Conservation (phyloP, 805 yeast species). For the Candida incommunis region DNA sequence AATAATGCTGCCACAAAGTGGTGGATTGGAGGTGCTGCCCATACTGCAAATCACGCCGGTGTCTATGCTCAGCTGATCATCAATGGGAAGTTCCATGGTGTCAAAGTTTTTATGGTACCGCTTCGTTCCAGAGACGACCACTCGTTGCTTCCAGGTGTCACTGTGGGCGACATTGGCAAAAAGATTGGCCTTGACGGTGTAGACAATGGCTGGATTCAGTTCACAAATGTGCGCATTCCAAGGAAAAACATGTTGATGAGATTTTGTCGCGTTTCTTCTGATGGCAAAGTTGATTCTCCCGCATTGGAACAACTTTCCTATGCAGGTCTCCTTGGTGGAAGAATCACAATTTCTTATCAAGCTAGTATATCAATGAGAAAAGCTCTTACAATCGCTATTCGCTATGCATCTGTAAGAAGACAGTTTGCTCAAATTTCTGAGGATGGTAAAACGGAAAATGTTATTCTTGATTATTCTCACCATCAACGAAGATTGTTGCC, state of each 20-base stretch:
- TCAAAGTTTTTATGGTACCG: conserved; percentile 84
- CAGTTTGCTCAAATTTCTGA: conserved; percentile 49
- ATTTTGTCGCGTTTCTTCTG: conserved; percentile 56
- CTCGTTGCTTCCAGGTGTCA: conserved; percentile 61
- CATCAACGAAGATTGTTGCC: conserved; percentile 85
- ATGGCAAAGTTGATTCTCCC: conserved; percentile 61
- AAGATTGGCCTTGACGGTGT: conserved; percentile 95
- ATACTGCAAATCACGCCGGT: conserved; percentile 78
- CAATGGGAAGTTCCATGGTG: conserved; percentile 78
- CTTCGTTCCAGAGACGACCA: conserved; percentile 57
- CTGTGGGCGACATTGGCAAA: conserved; percentile 84
- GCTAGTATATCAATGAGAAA: conserved; percentile 71
- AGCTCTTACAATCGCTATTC: conserved; percentile 67
- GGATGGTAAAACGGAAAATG: conserved; percentile 42
- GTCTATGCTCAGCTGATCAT: conserved; percentile 75
- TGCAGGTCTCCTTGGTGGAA: conserved; percentile 75
- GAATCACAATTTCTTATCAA: conserved; percentile 82
- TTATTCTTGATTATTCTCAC: conserved; percentile 65
- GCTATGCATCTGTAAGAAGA: conserved; percentile 82
- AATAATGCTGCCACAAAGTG: conserved; percentile 88
- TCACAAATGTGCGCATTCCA: conserved; percentile 71
- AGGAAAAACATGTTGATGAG: conserved; percentile 69
- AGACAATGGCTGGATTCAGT: conserved; percentile 96
- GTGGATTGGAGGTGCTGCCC: conserved; percentile 99
- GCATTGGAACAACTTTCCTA: conserved; percentile 82